Percentiles rank a stretch among this genome's conserved stretches.
Evolutionary conservation across 2,329 filamentous ascomycete species (phyloP).

Genomic region (Metarhizium guizhouense): DNA sequence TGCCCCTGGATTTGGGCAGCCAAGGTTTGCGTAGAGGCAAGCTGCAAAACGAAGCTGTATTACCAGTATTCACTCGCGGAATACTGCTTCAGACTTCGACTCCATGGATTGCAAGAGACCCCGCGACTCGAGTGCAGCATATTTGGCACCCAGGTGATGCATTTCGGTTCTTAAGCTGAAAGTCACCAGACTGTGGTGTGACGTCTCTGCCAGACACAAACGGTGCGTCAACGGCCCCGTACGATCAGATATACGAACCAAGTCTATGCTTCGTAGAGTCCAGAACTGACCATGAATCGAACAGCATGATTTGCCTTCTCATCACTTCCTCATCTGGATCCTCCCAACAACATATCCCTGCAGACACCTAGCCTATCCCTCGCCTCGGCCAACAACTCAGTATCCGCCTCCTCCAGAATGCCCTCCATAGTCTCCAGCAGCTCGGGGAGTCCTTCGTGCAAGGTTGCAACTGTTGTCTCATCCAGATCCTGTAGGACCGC

Average conservation of each 20-base stretch:
- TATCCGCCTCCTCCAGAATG: slow-evolving; percentile 35
- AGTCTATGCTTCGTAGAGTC: no score
- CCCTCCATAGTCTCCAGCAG: slow-evolving; percentile 34
- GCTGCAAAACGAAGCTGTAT: neutral
- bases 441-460: slow-evolving; percentile 46
- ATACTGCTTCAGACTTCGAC: neutral
- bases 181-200: slow-evolving; percentile 3
- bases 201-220: no score
- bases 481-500: slow-evolving; percentile 63
- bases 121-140: no score
- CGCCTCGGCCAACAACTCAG: slow-evolving; percentile 72
- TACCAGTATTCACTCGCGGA: neutral
- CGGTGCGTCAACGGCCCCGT: no score
- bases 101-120: no score
- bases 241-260: no score
- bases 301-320: neutral
- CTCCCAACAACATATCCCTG: slow-evolving; percentile 17
- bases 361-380: slow-evolving; percentile 61
- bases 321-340: neutral
- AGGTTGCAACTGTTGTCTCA: slow-evolving; percentile 54
- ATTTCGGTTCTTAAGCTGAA: neutral
- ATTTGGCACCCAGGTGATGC: no score
- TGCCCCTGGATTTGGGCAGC: neutral
- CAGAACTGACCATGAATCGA: no score
- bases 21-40: neutral